Evolutionary conservation across 768 basidiomycete genomes (phyloP).

Genomic region (Suillus lakei): DNA sequence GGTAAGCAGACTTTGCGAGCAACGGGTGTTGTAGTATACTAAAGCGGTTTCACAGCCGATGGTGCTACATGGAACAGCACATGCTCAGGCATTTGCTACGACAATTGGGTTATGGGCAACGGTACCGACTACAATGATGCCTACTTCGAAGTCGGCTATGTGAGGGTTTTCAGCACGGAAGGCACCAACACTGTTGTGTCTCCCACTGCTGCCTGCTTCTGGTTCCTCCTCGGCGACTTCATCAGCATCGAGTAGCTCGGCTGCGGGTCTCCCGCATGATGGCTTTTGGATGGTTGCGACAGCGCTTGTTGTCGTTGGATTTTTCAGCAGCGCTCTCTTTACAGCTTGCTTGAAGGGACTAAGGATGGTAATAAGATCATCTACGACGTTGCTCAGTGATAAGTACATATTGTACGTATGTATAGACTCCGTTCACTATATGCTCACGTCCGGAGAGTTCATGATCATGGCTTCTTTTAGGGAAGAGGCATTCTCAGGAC

Average conservation of each 20-base stretch:
- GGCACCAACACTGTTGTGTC: slow-evolving; percentile 34
- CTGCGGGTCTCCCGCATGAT: slow-evolving; percentile 2
- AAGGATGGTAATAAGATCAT: neutral
- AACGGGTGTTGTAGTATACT: neutral
- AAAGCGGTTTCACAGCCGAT: slow-evolving; percentile 12
- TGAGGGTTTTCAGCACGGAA: slow-evolving; percentile 51
- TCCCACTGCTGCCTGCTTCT: slow-evolving; percentile 19
- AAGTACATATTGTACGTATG: neutral
- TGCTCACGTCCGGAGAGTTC: neutral
- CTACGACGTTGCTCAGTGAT: neutral
- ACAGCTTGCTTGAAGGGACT: slow-evolving; percentile 1
- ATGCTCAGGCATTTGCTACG: slow-evolving; percentile 70
- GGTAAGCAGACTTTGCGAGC: slow-evolving; percentile 25
- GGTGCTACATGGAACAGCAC: slow-evolving; percentile 59
- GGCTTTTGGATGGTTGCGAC: slow-evolving; percentile 13
- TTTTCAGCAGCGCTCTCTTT: slow-evolving; percentile 2
- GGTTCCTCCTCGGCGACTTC: slow-evolving; percentile 17
- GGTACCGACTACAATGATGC: slow-evolving; percentile 65
- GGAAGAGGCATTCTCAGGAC: neutral
- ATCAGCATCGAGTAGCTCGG: slow-evolving; percentile 16
- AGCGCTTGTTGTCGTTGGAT: slow-evolving; percentile 16
- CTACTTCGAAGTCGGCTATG: slow-evolving; percentile 73
- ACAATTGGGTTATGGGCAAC: slow-evolving; percentile 68
- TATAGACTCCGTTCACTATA: neutral
- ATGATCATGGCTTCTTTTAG: neutral